Evolutionary conservation across 2,329 filamentous ascomycete genomes (phyloP).

Genomic region (Neurospora crassa): DNA sequence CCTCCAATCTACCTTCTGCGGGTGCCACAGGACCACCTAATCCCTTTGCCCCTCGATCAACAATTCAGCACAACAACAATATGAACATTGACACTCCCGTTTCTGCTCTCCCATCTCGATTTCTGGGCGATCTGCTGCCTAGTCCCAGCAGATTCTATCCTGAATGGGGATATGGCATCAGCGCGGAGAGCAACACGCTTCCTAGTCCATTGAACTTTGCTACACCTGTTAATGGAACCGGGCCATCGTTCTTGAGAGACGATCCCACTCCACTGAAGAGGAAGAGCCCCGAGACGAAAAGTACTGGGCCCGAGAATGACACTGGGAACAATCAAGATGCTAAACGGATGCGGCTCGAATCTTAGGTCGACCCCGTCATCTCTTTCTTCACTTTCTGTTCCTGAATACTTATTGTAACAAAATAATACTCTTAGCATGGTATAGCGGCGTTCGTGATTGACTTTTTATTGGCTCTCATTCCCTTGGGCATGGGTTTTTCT

Average conservation of each 20-base stretch:
- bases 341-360: constrained; percentile 45
- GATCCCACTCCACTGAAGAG: constrained; percentile 39
- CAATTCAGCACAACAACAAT: constrained; percentile 46
- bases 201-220: constrained; percentile 90
- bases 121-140: constrained; percentile 79
- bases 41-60: constrained; percentile 64
- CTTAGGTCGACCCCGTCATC: constrained; percentile 7
- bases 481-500: not conserved
- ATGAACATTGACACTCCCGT: constrained; percentile 71
- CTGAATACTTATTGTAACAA: constrained; percentile 4
- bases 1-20: constrained; percentile 75
- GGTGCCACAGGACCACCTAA: constrained; percentile 90
- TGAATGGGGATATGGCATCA: constrained; percentile 70
- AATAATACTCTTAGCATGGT: not conserved
- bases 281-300: constrained; percentile 45
- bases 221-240: constrained; percentile 60
- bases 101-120: constrained; percentile 86
- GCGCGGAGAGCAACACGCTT: constrained; percentile 67
- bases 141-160: constrained; percentile 89
- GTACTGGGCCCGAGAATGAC: constrained; percentile 30
- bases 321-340: constrained; percentile 30
- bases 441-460: not conserved
- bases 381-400: constrained; percentile 7
- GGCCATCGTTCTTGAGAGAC: constrained; percentile 54
- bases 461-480: not conserved